Percentiles rank a stretch among this genome's conserved stretches.
These are phyloP conservation scores for Thuja plicata DNA, from an alignment of 83 land plant genomes.

Conservation along the genomic window DNA sequence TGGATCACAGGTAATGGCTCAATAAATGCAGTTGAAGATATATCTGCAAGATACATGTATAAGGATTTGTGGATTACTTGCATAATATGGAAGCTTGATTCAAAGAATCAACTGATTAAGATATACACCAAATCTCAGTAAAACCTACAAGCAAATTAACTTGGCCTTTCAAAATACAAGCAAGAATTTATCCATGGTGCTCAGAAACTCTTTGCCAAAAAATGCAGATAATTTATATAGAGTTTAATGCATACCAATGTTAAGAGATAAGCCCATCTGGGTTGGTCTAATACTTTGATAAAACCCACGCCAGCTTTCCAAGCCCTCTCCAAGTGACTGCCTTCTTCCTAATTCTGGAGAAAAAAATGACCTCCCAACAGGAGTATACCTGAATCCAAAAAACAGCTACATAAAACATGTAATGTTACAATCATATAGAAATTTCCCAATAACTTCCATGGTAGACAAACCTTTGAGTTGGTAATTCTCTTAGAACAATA, in stretches of 20 bases:
- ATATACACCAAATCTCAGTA: not conserved
- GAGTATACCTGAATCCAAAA: slow-evolving; percentile 31
- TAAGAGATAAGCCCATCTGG: slow-evolving; percentile 48
- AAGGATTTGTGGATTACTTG: not conserved
- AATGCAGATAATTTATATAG: not conserved
- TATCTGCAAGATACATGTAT: slow-evolving; percentile 29
- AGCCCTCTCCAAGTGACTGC: slow-evolving; percentile 37
- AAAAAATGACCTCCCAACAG: slow-evolving; percentile 50
- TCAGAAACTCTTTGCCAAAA: not conserved
- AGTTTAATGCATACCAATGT: slow-evolving; percentile 29
- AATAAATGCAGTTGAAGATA: slow-evolving; percentile 65
- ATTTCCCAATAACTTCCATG: not conserved
- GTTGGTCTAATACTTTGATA: slow-evolving; percentile 46
- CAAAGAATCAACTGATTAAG: not conserved
- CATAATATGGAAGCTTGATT: not conserved
- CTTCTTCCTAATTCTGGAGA: slow-evolving; percentile 31
- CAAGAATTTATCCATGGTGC: not conserved
- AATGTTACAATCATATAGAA: not conserved
- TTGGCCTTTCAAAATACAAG: not conserved
- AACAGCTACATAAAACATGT: not conserved
- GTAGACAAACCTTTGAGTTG: slow-evolving; percentile 65
- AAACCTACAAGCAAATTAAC: not conserved
- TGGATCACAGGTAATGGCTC: slow-evolving; percentile 48
- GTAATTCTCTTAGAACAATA: slow-evolving; percentile 80
- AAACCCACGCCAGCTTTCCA: slow-evolving; percentile 21